Base-by-base conservation (phyloP, 306 rosid species). In the Lathyrus sativus region DNA sequence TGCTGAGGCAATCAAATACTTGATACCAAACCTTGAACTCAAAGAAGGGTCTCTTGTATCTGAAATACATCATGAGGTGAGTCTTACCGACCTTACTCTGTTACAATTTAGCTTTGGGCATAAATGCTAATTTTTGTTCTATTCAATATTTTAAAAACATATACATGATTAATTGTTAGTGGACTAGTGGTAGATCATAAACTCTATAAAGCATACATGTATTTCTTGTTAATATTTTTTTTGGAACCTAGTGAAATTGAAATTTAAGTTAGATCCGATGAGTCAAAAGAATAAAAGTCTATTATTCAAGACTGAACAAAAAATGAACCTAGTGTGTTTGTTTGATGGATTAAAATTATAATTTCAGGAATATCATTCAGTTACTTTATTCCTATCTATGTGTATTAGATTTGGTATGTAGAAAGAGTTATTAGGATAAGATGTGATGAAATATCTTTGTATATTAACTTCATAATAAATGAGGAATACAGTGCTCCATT, bases 21-120 rank as follows among this genome's bases (percentile, higher is more conserved):
- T 95, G 87, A 95, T 95, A 68, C 99, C 99, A 31, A 95, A 90
- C 81, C 96, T 95, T 70, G 95, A 95, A 82, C 95, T 95, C 61
- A 95, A 90, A 78, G 99, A 95, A 84, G 99, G 99, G 61, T 79
- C 87, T 71, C 88, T 90, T 50, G 96, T 95, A 46, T 88, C 96
- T 64, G 97, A 95, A 79, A 88, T 95, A 81, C 95, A 90, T 78
- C 88, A 86, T 44, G 96, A 95, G 92, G 99, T 88, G 56, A 39
- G 80, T 72, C 51, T 69, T 79, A 74, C 57, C 81, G 29, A 59
- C 50, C 38, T 75, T 13, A 66, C 3, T 43, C 46, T 62, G 24
- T 67, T 69, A 39, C 35, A 19, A 31, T 18, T 74, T 72, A 28
- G 58, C 61, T 61, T 11, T 53, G 55, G 62, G 50, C 43, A 70